These are phyloP conservation scores for Corylus americana DNA, from an alignment of 306 rosid genomes.

Conservation along the genomic window DNA sequence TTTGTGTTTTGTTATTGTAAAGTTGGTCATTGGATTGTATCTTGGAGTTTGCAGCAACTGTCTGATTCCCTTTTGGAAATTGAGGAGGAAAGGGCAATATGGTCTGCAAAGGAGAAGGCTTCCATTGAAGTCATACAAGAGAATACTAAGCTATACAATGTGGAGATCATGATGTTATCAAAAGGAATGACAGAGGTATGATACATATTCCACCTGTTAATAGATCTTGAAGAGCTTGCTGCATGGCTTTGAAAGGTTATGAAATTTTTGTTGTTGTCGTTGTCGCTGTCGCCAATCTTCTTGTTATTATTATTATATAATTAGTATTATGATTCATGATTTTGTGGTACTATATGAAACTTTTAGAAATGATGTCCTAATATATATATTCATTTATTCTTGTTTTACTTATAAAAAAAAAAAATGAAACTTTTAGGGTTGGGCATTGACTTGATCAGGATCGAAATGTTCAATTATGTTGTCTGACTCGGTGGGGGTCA, in stretches of 20 bases:
- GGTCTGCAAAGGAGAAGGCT: slow-evolving; percentile 80
- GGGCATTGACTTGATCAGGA: no score
- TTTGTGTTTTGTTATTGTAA: slow-evolving; percentile 17
- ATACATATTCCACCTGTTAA: slow-evolving; percentile 15
- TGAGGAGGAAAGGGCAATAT: slow-evolving; percentile 91
- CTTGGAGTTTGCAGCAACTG: slow-evolving; percentile 64
- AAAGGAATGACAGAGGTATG: slow-evolving; percentile 64
- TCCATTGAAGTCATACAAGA: slow-evolving; percentile 67
- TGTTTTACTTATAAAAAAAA: no score
- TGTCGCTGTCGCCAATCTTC: no score
- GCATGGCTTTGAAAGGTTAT: slow-evolving; percentile 3
- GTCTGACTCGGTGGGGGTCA: no score
- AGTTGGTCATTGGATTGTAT: slow-evolving; percentile 25
- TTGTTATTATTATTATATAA: neutral
- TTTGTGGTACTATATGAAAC: neutral
- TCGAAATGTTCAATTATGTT: no score
- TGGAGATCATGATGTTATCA: slow-evolving; percentile 50
- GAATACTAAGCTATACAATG: slow-evolving; percentile 47
- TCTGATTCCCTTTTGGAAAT: slow-evolving; percentile 83
- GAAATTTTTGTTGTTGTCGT: slow-evolving; percentile 11
- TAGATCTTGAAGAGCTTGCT: slow-evolving; percentile 21
- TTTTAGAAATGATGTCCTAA: neutral
- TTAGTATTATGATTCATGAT: neutral
- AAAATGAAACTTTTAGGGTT: neutral
- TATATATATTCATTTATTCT: no score